A percentile compares a stretch with the other conserved stretches of the same genome.
Evolutionary conservation across 441 rosid species (phyloP).

Genomic region (Geranium incanum): DNA sequence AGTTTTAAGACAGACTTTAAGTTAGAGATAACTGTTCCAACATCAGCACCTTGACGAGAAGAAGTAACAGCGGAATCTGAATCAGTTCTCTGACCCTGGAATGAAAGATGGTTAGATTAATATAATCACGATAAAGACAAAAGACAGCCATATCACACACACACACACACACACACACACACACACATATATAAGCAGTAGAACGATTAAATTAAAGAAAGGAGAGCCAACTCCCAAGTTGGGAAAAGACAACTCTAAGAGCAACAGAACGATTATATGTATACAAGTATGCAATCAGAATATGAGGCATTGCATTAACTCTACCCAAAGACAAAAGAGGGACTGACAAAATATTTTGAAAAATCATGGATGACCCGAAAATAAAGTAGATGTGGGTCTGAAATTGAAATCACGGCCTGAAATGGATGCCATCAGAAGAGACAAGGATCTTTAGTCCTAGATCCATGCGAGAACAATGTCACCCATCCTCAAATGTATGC

Average conservation of each 20-base stretch:
- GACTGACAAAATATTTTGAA: neutral
- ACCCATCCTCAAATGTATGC: neutral
- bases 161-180: too few species aligned
- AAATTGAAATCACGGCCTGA: neutral
- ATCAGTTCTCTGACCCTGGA: conserved; percentile 72
- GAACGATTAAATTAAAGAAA: too few species aligned
- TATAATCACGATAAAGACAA: conserved; percentile 12
- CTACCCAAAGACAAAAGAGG: neutral
- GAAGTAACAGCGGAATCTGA: conserved; percentile 84
- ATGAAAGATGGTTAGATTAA: conserved; percentile 13
- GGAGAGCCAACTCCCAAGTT: too few species aligned
- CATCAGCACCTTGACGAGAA: conserved; percentile 81
- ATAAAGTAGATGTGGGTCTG: neutral
- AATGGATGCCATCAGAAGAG: neutral
- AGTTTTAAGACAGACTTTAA: conserved; percentile 77
- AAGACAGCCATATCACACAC: neutral
- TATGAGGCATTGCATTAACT: neutral
- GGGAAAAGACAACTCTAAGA: too few species aligned
- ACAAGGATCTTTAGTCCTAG: neutral
- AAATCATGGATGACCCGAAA: neutral
- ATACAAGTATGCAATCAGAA: neutral
- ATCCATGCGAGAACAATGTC: neutral
- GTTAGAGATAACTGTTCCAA: conserved; percentile 72
- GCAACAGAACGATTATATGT: too few species aligned
- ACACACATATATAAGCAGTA: too few species aligned